Base-by-base conservation (phyloP, 176 grass and related monocot genomes). In the Miscanthus lutarioriparius region DNA sequence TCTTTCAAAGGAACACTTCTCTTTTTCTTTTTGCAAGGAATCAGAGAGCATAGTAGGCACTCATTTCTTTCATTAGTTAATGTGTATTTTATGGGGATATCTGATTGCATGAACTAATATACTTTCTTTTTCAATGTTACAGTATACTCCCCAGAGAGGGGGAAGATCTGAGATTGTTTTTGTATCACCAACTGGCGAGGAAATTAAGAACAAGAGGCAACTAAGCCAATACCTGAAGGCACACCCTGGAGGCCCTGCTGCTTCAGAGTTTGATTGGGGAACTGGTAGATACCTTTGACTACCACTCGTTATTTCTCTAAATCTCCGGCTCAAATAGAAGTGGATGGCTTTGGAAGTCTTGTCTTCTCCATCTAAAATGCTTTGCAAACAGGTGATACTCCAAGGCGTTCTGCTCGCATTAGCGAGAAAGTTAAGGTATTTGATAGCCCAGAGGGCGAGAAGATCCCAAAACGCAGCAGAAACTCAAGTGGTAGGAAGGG, bases 191-290 rank as follows among this genome's bases (percentile, higher is more conserved):
- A 92, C 87, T 80, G 93, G 96, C 27, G 96, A 96, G 79, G 96
- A 99, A 78, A 92, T 99, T 64, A 99, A 88, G 77, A 96, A 87
- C 49, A 99, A 94, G 86, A 91, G 87, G 58, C 96, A 96, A 64
- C 80, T 99, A 39, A 76, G 70, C 83, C 91, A 92, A 49, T 99
- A 99, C 38, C 76, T 99, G 14, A 96, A 96, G 79, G 85, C 89
- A n/a, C 86, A 99, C 71, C 86, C 91, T 87, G 91, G 88, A 64
- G 89, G 91, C 61, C 89, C 90, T 78, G 69, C 91, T 67, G 79
- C 91, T 74, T 94, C 91, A 8, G 91, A 99, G 70, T 99, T 99
- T 19, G 96, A 96, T 77, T 99, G 96, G 96, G 83, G 88, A 88
- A 96, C 93, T 74, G 96, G 96, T 99, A 87, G 2, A 77, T 13